These are phyloP conservation scores for Candida succiphila DNA, from an alignment of 805 yeast genomes.

Conservation along the genomic window DNA sequence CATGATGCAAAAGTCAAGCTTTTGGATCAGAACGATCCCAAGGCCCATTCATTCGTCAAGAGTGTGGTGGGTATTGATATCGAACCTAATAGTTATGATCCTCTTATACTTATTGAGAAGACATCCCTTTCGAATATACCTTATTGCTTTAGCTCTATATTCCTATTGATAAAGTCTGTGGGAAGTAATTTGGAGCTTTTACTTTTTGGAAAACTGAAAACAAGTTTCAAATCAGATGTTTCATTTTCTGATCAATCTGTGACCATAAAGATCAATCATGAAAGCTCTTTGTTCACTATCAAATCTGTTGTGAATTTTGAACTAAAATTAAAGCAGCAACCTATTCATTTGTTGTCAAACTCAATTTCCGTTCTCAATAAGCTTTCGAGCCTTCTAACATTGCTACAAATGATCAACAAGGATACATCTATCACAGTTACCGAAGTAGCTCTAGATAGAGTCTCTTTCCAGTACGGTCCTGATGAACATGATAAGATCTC, in stretches of 20 bases:
- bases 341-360: conserved; percentile 1
- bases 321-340: conserved; percentile 10
- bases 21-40: conserved; percentile 8
- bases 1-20: conserved; percentile 29
- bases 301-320: conserved; percentile 16
- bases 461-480: conserved; percentile 22
- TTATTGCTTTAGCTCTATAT: conserved; percentile 23
- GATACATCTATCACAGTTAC: conserved; percentile 17
- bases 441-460: conserved; percentile 16
- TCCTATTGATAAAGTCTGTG: conserved; percentile 19
- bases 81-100: conserved; percentile 8
- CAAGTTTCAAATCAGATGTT: conserved; percentile 15
- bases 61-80: conserved; percentile 1
- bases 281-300: conserved; percentile 19
- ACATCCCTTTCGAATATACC: conserved; percentile 26
- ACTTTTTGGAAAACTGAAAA: conserved; percentile 22
- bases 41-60: conserved; percentile 12
- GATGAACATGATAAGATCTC: conserved; percentile 16
- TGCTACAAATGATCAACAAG: conserved; percentile 18
- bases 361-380: conserved; percentile 17
- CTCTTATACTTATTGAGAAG: conserved; percentile 24
- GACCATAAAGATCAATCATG: conserved; percentile 14
- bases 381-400: conserved; percentile 17
- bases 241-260: conserved; percentile 14
- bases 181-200: conserved; percentile 19